Evolutionary conservation across 2,329 filamentous ascomycete genomes (phyloP).

Genomic region (Pseudocercospora crystallina): DNA sequence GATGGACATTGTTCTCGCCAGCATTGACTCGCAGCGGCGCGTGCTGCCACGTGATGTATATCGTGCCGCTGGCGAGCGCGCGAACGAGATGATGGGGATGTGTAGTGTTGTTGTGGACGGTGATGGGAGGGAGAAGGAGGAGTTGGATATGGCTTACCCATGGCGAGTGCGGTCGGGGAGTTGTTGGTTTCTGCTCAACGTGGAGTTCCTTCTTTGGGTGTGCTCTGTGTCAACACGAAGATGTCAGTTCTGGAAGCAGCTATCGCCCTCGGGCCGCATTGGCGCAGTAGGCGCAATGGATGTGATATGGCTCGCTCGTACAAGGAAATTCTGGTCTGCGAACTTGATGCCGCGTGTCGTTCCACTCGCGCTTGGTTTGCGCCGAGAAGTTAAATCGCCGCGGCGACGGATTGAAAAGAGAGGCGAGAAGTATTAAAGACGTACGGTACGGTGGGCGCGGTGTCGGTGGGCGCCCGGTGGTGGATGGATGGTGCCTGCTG

Average conservation of each 20-base stretch:
- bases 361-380: slow-evolving; percentile 16
- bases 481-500: neutral
- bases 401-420: slow-evolving; percentile 10
- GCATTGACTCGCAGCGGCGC: slow-evolving; percentile 9
- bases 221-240: slow-evolving; percentile 17
- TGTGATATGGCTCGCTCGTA: slow-evolving; percentile 11
- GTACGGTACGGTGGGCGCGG: slow-evolving; percentile 6
- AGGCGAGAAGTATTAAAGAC: slow-evolving; percentile 19
- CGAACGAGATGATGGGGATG: neutral
- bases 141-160: slow-evolving; percentile 31
- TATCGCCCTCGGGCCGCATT: neutral
- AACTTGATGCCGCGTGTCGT: slow-evolving; percentile 25
- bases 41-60: slow-evolving; percentile 19
- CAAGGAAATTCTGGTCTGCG: slow-evolving; percentile 19
- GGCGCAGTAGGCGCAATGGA: slow-evolving; percentile 17
- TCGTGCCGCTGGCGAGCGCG: slow-evolving; percentile 15
- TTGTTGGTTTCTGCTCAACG: slow-evolving; percentile 21
- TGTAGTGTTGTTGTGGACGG: slow-evolving; percentile 8
- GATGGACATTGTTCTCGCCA: slow-evolving; percentile 22
- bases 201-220: slow-evolving; percentile 27
- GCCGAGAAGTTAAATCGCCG: slow-evolving; percentile 6
- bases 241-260: slow-evolving; percentile 24
- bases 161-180: slow-evolving; percentile 30
- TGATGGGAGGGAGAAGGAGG: slow-evolving; percentile 22
- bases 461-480: slow-evolving; percentile 11